Conservation (phyloP, 768 basidiomycete species). For the Tricholoma flavovirens region DNA sequence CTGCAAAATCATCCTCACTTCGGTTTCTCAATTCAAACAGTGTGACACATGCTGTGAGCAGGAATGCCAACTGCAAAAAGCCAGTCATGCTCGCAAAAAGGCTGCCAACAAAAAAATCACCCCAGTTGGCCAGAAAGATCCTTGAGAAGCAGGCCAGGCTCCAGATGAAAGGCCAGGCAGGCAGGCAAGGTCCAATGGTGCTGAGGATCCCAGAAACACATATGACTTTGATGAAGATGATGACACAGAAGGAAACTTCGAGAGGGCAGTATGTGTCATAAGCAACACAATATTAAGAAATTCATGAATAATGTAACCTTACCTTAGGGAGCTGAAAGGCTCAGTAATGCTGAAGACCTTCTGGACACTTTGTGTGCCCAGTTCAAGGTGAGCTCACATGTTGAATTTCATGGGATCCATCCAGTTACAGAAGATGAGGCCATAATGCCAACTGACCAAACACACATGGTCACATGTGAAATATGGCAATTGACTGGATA, state of each 20-base stretch:
- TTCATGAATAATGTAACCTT: not conserved
- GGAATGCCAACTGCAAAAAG: not conserved
- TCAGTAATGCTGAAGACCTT: not conserved
- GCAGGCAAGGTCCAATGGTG: not conserved
- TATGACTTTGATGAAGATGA: not conserved
- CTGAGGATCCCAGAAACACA: not conserved
- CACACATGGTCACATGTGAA: conserved; percentile 8
- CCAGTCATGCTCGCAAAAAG: not conserved
- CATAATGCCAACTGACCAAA: not conserved
- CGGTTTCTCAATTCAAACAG: not conserved
- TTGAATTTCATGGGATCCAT: not conserved
- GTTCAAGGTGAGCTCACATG: not conserved
- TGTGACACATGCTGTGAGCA: not conserved
- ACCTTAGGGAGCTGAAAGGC: not conserved
- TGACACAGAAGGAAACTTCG: not conserved
- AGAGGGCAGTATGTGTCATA: not conserved
- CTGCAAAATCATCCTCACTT: not conserved
- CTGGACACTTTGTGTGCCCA: not conserved
- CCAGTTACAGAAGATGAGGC: not conserved
- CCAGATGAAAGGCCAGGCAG: not conserved
- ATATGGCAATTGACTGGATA: conserved; percentile 21
- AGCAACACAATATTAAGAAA: not conserved
- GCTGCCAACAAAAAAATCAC: not conserved
- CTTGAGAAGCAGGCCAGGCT: not conserved
- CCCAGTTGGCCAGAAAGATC: not conserved